Base-by-base conservation (phyloP, 768 basidiomycete species). In the Termitomyces sp. region DNA sequence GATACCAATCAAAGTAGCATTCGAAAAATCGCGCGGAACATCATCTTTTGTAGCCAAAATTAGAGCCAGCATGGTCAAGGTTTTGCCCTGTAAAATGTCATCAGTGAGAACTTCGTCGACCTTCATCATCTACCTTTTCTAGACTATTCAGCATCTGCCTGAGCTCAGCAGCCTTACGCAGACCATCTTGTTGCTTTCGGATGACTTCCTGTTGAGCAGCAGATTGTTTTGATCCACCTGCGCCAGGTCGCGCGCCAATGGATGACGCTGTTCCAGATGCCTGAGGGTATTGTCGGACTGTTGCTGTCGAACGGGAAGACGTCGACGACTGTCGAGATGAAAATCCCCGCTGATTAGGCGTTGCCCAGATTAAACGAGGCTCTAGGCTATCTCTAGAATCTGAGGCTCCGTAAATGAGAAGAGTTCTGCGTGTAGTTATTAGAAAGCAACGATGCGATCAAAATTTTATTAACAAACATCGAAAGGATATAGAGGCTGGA, bases 1-100 rank as follows among this genome's bases (percentile, higher is more conserved):
- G 57, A 49, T 60, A 89, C 94, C 89, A 25, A 97, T 88, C 31
- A 97, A 78, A 0, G 94, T 95, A 39, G 82, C 72, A 41, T 83
- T 84, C 41, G 81, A 85, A 62, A 77, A 84, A 3, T 76, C 79
- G 2, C 65, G 54, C 1, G 83, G 76, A 12, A 79, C 59, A 41
- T 94, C 88, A 10, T 76, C 64, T 65, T 85, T 88, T 2, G 94
- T 94, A 1, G 89, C 84, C 25, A 94, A 68, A 38, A 94, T 79
- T 15, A 97, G 75, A 5, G 92, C 78, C 38, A 97, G 73, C 81
- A 94, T 92, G 0, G 91, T 93, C 39, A 97, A 73, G 0, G 95
- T 97, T 76, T 96, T 97, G 0, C 94, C 94, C 86, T 88, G 18
- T 3, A 11, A 7, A 39, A 43, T 45, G n/a, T 33, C 13, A 56